A percentile compares a stretch with the other conserved stretches of the same genome.
phyloP scores from a whole-genome alignment of 1,284 basidiomycete species.

The Malassezia caprae region DNA sequence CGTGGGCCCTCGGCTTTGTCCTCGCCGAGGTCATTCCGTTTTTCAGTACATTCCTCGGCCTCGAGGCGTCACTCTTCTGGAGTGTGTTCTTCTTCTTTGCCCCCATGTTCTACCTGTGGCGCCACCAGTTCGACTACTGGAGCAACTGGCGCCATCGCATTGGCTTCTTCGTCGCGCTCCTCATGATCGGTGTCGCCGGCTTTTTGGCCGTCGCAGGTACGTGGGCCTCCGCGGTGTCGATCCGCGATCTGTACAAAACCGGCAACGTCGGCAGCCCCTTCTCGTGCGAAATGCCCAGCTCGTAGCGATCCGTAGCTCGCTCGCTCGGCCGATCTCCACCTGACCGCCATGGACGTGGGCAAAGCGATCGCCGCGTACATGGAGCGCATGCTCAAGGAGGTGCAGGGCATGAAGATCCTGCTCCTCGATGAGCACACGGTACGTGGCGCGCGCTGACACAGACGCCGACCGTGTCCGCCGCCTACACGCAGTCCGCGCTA shows the following conservation, averaged over 20 bases:
- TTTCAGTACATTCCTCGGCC: slow-evolving; percentile 28
- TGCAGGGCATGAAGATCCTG: slow-evolving; percentile 87
- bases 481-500: slow-evolving; percentile 84
- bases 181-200: slow-evolving; percentile 39
- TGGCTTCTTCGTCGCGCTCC: slow-evolving; percentile 24
- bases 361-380: slow-evolving; percentile 93
- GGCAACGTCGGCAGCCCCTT: slow-evolving; percentile 47
- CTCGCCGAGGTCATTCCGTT: slow-evolving; percentile 36
- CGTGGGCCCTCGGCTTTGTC: slow-evolving; percentile 32
- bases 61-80: slow-evolving; percentile 36
- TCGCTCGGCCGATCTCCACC: neutral
- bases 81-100: slow-evolving; percentile 27
- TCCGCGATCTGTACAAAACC: slow-evolving; percentile 39
- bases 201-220: slow-evolving; percentile 48
- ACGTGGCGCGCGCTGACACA: neutral
- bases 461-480: slow-evolving; percentile 86
- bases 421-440: slow-evolving; percentile 83
- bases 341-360: slow-evolving; percentile 69
- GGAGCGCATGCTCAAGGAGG: slow-evolving; percentile 73
- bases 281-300: slow-evolving; percentile 35
- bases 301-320: neutral
- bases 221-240: slow-evolving; percentile 45
- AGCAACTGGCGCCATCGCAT: slow-evolving; percentile 20
- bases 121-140: slow-evolving; percentile 28
- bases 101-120: slow-evolving; percentile 29